Conservation (phyloP, 2,329 filamentous ascomycete species). For the Botryotinia convoluta region DNA sequence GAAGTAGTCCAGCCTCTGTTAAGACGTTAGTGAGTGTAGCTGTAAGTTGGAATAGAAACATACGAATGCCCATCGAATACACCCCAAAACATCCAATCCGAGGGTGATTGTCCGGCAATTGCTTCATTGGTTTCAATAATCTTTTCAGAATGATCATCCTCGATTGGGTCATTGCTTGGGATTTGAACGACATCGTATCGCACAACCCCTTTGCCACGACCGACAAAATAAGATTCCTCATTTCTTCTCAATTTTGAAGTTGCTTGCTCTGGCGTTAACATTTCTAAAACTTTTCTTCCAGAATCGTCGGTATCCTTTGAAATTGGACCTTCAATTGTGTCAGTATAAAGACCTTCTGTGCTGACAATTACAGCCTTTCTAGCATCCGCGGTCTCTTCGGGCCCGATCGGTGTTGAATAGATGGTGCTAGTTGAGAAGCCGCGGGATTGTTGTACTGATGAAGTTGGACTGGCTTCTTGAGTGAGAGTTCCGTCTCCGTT, state of each 20-base stretch:
- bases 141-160: conserved; percentile 97
- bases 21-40: conserved; percentile 7
- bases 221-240: conserved; percentile 89
- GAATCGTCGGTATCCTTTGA: conserved; percentile 84
- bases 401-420: conserved; percentile 27
- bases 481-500: conserved; percentile 40
- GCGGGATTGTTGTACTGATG: conserved; percentile 34
- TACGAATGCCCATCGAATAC: conserved; percentile 97
- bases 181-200: conserved; percentile 94
- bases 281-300: conserved; percentile 84
- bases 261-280: conserved; percentile 93
- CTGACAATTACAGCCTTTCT: conserved; percentile 81
- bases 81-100: conserved; percentile 99
- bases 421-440: conserved; percentile 29
- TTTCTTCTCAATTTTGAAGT: conserved; percentile 84
- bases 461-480: conserved; percentile 15
- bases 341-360: conserved; percentile 85
- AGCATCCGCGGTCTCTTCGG: conserved; percentile 35
- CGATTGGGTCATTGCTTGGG: conserved; percentile 94
- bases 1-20: conserved; percentile 93
- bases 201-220: conserved; percentile 84
- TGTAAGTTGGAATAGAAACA: conserved; percentile 28
- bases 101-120: conserved; percentile 54
- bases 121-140: conserved; percentile 75
- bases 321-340: conserved; percentile 80